Evolutionary conservation across 2,329 filamentous ascomycete genomes (phyloP).

Genomic region (Alternaria panax): DNA sequence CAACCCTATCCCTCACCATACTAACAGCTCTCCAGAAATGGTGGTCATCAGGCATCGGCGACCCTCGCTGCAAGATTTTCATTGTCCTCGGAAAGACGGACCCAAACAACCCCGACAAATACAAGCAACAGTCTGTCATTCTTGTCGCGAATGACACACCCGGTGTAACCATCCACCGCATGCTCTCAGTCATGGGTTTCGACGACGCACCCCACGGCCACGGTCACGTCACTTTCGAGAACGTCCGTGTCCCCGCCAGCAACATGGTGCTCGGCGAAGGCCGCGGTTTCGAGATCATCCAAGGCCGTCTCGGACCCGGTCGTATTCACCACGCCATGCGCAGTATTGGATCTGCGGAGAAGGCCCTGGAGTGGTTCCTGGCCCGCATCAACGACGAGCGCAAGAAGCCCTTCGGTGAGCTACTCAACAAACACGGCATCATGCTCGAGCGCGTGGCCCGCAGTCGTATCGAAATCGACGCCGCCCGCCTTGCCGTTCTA

Average conservation of each 20-base stretch:
- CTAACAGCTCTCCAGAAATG: conserved; percentile 82
- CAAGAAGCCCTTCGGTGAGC: conserved; percentile 91
- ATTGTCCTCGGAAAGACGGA: conserved; percentile 97
- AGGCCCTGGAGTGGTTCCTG: conserved; percentile 92
- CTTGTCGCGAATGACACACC: conserved; percentile 82
- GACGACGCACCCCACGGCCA: conserved; percentile 99
- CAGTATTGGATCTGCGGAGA: conserved; percentile 87
- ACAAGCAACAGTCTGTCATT: conserved; percentile 92
- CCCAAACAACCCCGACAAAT: conserved; percentile 74
- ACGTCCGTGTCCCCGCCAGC: conserved; percentile 83
- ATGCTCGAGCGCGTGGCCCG: conserved; percentile 95
- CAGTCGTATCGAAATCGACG: conserved; percentile 92
- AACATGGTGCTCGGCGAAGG: conserved; percentile 94
- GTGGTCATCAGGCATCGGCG: conserved; percentile 97
- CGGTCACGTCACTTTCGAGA: conserved; percentile 86
- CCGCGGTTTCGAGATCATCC: conserved; percentile 96
- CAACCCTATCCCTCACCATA: too few relatives aligned
- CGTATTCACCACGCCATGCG: conserved; percentile 99
- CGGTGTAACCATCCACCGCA: conserved; percentile 91
- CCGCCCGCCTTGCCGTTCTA: conserved; percentile 85
- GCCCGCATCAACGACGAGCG: conserved; percentile 89
- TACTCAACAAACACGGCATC: conserved; percentile 86
- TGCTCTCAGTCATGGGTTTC: conserved; percentile 93
- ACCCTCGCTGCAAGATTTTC: conserved; percentile 90
- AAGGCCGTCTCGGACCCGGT: conserved; percentile 92